phyloP scores from a whole-genome alignment of 129 eudicot genomes.

The Ambrosia artemisiifolia region DNA sequence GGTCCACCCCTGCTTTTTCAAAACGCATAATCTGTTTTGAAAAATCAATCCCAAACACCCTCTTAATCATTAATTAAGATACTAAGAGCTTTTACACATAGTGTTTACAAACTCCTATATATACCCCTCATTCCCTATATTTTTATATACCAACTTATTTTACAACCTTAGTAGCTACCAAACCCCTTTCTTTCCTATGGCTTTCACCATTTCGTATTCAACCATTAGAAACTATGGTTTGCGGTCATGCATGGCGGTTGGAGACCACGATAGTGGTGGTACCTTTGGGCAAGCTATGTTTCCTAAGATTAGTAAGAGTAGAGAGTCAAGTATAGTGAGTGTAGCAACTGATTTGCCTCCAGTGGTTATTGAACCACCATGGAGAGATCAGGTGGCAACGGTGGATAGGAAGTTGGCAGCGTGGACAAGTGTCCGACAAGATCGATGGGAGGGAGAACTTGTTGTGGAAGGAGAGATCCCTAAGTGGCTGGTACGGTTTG shows the following conservation, averaged over 20 bases:
- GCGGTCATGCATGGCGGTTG: slow-evolving; percentile 16
- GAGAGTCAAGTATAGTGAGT: slow-evolving; percentile 23
- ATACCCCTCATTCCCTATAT: slow-evolving; percentile 24
- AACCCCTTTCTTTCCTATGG: slow-evolving; percentile 35
- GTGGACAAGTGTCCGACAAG: slow-evolving; percentile 82
- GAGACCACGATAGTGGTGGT: background rate
- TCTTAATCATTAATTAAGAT: slow-evolving; percentile 46
- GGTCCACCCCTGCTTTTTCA: no score
- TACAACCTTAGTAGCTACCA: slow-evolving; percentile 4
- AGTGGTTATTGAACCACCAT: slow-evolving; percentile 25
- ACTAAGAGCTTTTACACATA: slow-evolving; percentile 20
- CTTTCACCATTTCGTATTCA: slow-evolving; percentile 50
- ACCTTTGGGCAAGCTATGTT: slow-evolving; percentile 24
- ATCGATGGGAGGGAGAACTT: slow-evolving; percentile 95
- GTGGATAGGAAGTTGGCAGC: slow-evolving; percentile 56
- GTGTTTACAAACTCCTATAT: slow-evolving; percentile 33
- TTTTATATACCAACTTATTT: slow-evolving; percentile 6
- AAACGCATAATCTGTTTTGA: no score
- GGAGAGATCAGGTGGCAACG: slow-evolving; percentile 18
- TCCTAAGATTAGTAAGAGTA: slow-evolving; percentile 5
- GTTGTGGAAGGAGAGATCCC: slow-evolving; percentile 80
- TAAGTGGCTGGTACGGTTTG: slow-evolving; percentile 70
- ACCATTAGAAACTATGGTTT: slow-evolving; percentile 26
- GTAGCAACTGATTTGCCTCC: slow-evolving; percentile 52
- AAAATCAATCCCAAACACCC: no score